These are phyloP conservation scores for Ustilago cynodontis DNA, from an alignment of 1,284 basidiomycete genomes.

Conservation along the genomic window DNA sequence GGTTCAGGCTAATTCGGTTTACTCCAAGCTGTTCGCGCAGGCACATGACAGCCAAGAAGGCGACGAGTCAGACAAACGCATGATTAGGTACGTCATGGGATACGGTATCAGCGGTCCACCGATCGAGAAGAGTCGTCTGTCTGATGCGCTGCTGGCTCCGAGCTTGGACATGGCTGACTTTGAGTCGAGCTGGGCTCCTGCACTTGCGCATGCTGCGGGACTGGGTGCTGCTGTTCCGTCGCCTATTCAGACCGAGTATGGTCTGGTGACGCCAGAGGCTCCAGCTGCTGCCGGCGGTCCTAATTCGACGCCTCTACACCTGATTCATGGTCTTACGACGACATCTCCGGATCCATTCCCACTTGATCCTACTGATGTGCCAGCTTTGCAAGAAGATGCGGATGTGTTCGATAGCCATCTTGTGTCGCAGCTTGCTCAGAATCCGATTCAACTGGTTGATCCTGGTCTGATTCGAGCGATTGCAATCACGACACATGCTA, in stretches of 20 bases:
- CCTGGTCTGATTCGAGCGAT: constrained; percentile 64
- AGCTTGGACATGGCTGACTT: constrained; percentile 62
- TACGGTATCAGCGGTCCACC: constrained; percentile 67
- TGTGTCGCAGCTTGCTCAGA: constrained; percentile 12
- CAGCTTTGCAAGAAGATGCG: constrained; percentile 48
- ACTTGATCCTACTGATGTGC: constrained; percentile 64
- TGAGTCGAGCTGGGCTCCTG: constrained; percentile 62
- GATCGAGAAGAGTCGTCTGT: constrained; percentile 57
- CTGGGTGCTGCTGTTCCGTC: constrained; percentile 39
- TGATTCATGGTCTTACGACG: constrained; percentile 67
- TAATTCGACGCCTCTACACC: constrained; percentile 67
- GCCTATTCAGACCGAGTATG: constrained; percentile 43
- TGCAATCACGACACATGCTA: constrained; percentile 64
- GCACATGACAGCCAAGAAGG: constrained; percentile 43
- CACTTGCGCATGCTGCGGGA: constrained; percentile 59
- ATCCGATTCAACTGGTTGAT: constrained; percentile 56
- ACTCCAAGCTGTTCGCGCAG: constrained; percentile 43
- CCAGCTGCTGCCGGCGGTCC: constrained; percentile 56
- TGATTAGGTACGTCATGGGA: constrained; percentile 65
- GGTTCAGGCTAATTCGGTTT: constrained; percentile 52
- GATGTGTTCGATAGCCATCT: constrained; percentile 38
- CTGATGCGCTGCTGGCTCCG: constrained; percentile 60
- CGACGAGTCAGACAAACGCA: constrained; percentile 18
- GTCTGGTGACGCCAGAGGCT: constrained; percentile 36
- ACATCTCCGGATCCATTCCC: constrained; percentile 62